phyloP scores from a whole-genome alignment of 495 filamentous ascomycete genomes.

The Penicillium angulare region DNA sequence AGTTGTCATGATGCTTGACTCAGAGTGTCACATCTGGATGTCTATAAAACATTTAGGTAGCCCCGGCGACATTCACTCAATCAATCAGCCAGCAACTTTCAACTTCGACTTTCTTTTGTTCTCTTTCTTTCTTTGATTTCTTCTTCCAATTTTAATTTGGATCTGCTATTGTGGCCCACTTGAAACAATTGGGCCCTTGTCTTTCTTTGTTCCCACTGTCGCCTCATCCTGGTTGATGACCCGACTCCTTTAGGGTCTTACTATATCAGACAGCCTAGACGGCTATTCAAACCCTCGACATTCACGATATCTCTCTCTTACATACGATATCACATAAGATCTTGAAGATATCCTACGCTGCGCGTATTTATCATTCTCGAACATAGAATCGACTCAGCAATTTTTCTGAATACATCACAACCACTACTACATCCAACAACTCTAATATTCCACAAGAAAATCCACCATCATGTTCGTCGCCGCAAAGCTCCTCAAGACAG shows the following conservation, averaged over 20 bases:
- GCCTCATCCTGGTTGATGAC: constrained; percentile 17
- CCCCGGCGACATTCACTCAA: constrained; percentile 5
- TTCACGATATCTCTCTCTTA: constrained; percentile 2
- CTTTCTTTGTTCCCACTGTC: constrained; percentile 6
- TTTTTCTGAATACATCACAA: too few species aligned
- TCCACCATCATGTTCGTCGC: constrained; percentile 23
- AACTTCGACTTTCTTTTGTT: constrained; percentile 11
- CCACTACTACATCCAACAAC: background rate
- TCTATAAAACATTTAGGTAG: constrained; percentile 21
- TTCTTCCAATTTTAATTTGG: constrained; percentile 3
- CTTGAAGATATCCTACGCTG: too few species aligned
- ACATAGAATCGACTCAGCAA: too few species aligned
- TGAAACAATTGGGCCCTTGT: constrained; percentile 2
- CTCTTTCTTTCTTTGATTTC: constrained; percentile 1
- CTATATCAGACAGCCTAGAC: too few species aligned
- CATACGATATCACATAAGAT: background rate
- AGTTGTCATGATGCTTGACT: background rate
- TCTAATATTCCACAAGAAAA: background rate
- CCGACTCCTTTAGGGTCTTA: constrained; percentile 1
- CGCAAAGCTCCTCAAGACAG: constrained; percentile 29
- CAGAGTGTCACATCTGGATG: background rate
- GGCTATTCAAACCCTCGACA: too few species aligned
- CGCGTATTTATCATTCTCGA: too few species aligned
- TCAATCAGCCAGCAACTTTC: too few species aligned
- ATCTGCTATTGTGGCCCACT: constrained; percentile 16